A percentile compares a stretch with the other conserved stretches of the same genome.
These are phyloP conservation scores for Eutrema heterophyllum DNA, from an alignment of 345 rosid species.

Conservation along the genomic window DNA sequence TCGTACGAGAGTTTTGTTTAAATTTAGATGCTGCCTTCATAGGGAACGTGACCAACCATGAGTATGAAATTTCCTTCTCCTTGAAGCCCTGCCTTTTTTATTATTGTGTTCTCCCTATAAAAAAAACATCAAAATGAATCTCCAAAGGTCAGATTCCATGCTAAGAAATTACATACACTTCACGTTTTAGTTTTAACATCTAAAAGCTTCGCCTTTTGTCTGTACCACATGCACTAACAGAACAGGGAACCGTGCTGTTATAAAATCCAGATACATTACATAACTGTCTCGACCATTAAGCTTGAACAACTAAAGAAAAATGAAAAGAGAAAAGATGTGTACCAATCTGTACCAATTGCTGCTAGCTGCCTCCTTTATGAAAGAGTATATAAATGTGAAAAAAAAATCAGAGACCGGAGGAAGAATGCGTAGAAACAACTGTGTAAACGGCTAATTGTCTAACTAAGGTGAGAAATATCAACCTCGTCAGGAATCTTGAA, in stretches of 20 bases:
- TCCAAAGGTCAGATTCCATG: background rate
- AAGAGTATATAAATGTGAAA: background rate
- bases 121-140: background rate
- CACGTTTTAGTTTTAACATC: background rate
- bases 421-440: background rate
- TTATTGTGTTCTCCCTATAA: background rate
- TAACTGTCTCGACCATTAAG: background rate
- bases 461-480: conserved; percentile 73
- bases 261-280: conserved; percentile 13
- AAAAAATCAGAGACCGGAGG: background rate
- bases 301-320: background rate
- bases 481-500: conserved; percentile 79
- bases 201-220: background rate
- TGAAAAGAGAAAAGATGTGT: background rate
- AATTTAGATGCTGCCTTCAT: too few species aligned
- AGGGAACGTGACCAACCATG: background rate
- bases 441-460: conserved; percentile 6
- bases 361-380: background rate
- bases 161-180: background rate
- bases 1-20: too few species aligned
- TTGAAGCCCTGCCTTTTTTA: conserved; percentile 4
- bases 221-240: background rate
- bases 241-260: background rate
- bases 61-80: background rate
- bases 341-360: background rate